Conservation (phyloP, 2,329 filamentous ascomycete genomes). For the Fusarium sp. region DNA sequence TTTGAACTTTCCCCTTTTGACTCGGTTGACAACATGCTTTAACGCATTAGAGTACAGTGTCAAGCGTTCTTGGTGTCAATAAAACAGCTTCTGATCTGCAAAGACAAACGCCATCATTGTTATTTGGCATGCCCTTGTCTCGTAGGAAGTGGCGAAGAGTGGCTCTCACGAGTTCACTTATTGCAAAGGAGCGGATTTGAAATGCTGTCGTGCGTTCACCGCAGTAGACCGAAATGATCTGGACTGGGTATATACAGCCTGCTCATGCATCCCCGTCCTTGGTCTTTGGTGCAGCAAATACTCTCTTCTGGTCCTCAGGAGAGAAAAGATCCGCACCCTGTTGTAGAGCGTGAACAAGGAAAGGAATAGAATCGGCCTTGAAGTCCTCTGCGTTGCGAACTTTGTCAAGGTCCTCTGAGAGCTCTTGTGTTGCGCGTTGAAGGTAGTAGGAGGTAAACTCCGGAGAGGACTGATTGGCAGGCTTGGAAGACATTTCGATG, state of each 20-base stretch:
- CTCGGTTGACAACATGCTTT: not conserved
- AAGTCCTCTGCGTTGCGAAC: constrained; percentile 76
- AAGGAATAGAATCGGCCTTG: constrained; percentile 67
- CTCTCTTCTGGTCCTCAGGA: constrained; percentile 47
- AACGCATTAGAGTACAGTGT: not conserved
- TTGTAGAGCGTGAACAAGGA: constrained; percentile 73
- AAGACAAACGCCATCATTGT: not conserved
- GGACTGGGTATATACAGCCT: not conserved
- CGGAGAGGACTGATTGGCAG: constrained; percentile 26
- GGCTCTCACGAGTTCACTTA: not conserved
- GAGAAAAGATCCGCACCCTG: constrained; percentile 72
- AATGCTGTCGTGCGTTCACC: not conserved
- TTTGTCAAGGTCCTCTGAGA: constrained; percentile 77
- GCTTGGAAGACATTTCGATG: constrained; percentile 26
- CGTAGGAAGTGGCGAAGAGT: not conserved
- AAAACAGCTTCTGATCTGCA: not conserved
- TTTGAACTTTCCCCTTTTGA: not conserved
- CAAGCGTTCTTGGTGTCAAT: too few species aligned
- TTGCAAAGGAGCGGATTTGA: not conserved
- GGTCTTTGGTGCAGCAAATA: constrained; percentile 25
- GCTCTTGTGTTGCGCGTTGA: constrained; percentile 72
- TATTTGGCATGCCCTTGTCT: not conserved
- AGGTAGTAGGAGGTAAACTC: constrained; percentile 74
- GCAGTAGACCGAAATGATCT: not conserved
- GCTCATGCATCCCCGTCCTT: constrained; percentile 25